Evolutionary conservation across 257 asterid species (phyloP).

Genomic region (Perilla frutescens): DNA sequence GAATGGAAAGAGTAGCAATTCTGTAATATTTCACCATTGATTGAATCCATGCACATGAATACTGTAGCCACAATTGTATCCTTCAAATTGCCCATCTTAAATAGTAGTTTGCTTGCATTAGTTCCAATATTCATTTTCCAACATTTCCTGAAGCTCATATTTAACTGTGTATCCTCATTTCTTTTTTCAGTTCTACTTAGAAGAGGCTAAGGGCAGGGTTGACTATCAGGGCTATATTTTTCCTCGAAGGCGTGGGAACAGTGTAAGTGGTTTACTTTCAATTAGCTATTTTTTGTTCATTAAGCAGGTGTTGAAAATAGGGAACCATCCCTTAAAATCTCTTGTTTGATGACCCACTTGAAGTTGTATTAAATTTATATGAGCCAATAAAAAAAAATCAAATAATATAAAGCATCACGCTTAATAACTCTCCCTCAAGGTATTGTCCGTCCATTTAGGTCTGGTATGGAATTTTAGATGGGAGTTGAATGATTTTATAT

Average conservation of each 20-base stretch:
- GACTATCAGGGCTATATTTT: conserved; percentile 93
- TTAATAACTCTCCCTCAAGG: not conserved
- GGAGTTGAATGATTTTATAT: not conserved
- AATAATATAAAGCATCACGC: not conserved
- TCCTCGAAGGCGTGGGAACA: conserved; percentile 84
- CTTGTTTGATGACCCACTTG: conserved; percentile 2
- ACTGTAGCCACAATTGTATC: not conserved
- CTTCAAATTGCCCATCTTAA: conserved; percentile 8
- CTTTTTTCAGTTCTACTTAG: conserved; percentile 81
- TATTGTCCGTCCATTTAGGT: not conserved
- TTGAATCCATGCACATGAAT: conserved; percentile 3
- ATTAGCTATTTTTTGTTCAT: not conserved
- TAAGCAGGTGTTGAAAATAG: conserved; percentile 20
- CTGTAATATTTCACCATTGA: not conserved
- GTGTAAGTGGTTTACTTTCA: conserved; percentile 55
- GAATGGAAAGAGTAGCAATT: not conserved
- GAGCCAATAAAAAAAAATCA: conserved; percentile 7
- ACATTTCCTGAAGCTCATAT: conserved; percentile 16
- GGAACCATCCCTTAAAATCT: not conserved
- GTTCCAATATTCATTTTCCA: conserved; percentile 5
- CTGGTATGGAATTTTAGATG: not conserved
- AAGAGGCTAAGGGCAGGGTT: conserved; percentile 90
- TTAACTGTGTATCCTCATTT: conserved; percentile 20
- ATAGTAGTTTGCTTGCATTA: not conserved
- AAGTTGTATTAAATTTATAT: not conserved